These are phyloP conservation scores for Rhizopogon parksii DNA, from an alignment of 1,284 basidiomycete genomes.

Conservation along the genomic window DNA sequence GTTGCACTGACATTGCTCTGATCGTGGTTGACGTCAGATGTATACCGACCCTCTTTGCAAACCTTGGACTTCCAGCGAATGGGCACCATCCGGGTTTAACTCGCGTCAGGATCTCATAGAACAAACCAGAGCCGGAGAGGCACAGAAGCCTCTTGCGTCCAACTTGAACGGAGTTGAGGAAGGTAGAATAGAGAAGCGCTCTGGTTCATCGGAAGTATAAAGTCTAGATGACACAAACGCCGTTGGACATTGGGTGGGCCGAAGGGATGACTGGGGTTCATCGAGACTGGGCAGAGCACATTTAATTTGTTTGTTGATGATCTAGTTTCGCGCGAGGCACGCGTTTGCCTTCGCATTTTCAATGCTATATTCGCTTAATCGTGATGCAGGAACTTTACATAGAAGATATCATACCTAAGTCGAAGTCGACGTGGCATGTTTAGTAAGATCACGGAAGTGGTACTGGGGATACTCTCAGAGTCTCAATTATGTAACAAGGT, in stretches of 20 bases:
- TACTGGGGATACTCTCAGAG: too few species aligned
- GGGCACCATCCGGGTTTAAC: slow-evolving; percentile 49
- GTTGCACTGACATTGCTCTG: slow-evolving; percentile 1
- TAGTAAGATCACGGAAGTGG: too few species aligned
- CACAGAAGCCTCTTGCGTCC: slow-evolving; percentile 23
- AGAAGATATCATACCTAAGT: too few species aligned
- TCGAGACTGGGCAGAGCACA: too few species aligned
- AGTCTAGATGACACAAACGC: neutral
- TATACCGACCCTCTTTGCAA: slow-evolving; percentile 64
- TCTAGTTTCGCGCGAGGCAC: neutral
- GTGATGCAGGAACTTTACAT: too few species aligned
- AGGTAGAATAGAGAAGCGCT: slow-evolving; percentile 14
- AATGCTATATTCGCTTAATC: neutral
- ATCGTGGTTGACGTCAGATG: slow-evolving; percentile 40
- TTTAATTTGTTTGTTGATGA: neutral
- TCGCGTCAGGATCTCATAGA: slow-evolving; percentile 36
- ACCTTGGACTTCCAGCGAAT: slow-evolving; percentile 56
- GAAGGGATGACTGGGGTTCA: too few species aligned
- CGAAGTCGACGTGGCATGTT: too few species aligned
- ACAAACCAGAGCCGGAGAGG: slow-evolving; percentile 29
- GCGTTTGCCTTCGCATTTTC: neutral
- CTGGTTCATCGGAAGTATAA: neutral
- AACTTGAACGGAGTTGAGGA: slow-evolving; percentile 12
- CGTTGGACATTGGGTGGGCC: too few species aligned
- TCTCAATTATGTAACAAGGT: too few species aligned